Base-by-base conservation (phyloP, 2,329 filamentous ascomycete species). In the Aspergillaceae sp. region DNA sequence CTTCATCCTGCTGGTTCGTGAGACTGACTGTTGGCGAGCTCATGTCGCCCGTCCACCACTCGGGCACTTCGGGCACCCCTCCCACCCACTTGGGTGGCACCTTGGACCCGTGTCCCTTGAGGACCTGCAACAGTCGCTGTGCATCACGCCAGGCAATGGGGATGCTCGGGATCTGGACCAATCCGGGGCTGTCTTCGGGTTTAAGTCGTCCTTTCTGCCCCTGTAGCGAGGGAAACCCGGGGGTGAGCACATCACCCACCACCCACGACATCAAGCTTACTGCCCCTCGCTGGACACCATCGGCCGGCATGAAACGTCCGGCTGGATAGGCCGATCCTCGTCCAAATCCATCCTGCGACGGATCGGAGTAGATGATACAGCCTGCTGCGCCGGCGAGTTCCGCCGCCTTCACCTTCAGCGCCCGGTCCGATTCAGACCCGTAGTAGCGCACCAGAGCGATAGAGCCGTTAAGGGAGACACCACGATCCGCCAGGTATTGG, bases 321-420 rank as follows among this genome's bases (percentile, higher is more conserved):
- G 85, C 73, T 0, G 91, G 90, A 54, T 83, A 89, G 0, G 80
- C 75, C 1, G 81, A 74, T 3, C 89, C 90, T 54, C 79, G 79
- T 29, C 78, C 66, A 58, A 90, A 92, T 1, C 89, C 89, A 61
- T 94, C 86, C 43, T 96, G 85, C 1, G 77, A 76, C 0, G 91
- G 91, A 62, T 97, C 92, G 43, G 84, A 94, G 71, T 96, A 98
- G 48, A 95, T 86, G 46, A 98, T 79, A 58, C 88, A 94, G 9
- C 91, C 92, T 2, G 77, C 81, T 52, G 89, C 92, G 1, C 92
- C 92, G 9, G 86, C 87, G 56, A 87, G 65, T 66, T 96, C 87
- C 1, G 92, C 92, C 7, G 87, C 86, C 68, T 91, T 94, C 58
- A 98, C 79, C 66, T 97, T 96, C 56, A 94, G 69, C 1, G 80